Base-by-base conservation (phyloP, 345 rosid genomes). In the Laguncularia racemosa region DNA sequence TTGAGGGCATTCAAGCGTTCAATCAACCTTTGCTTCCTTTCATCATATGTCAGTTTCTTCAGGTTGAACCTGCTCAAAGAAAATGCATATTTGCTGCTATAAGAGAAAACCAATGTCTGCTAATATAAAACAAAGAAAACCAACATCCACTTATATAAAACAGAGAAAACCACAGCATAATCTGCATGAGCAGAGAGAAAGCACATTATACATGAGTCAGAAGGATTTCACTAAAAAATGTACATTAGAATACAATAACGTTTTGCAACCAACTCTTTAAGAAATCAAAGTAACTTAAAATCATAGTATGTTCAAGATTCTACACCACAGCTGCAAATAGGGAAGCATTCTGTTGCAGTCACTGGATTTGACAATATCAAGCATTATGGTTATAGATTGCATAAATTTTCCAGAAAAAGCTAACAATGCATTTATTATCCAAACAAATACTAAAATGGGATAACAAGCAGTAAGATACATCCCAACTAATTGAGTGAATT, bases 1-100 rank as follows among this genome's bases (percentile, higher is more conserved):
- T 90, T 87, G 53, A 90, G 82, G 60, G 85, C 79, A 20, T 63
- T 64, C 48, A 90, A 61, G 53, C 95, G 70, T 58, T 81, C 90
- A 12, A 90, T 75, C 91, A 90, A 76, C 76, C 76, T 85, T 5
- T 71, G 73, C 69, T 75, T 90, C 67, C 91, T 83, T 47, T 87
- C 89, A 48, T 90, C 93, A 4, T 83, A 90, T 0, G 93, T 87
- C 16, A 87, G 72, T 65, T 85, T 90, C 84, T 85, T 90, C 75
- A 78, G 62, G 63, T 87, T 84, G 78, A 70, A 80, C 74, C 97
- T 87, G 80, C 44, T 46, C 56, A 17, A 20, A 44, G 50, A 33
- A 56, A 18, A 57, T 4, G n/a, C 16, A 47, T 11, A 47, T 16
- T 14, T 14, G n/a, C 18, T 14, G n/a, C 50, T 47, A 47, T 47